Evolutionary conservation across 345 rosid genomes (phyloP), one percentile per base, ranked within the genome.

Genomic region (Acer yangbiense): DNA sequence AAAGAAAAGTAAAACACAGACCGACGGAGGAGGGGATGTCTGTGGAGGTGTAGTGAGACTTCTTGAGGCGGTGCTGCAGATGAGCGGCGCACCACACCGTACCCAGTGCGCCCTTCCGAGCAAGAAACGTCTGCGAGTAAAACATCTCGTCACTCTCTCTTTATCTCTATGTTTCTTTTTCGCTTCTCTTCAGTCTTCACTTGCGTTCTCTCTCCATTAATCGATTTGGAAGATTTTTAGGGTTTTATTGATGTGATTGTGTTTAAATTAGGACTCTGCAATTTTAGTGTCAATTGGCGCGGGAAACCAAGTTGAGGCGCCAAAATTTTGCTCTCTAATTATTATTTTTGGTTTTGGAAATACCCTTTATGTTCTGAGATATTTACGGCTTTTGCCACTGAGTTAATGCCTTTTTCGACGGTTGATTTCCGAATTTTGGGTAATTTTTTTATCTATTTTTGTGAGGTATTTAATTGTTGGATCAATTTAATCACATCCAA

Each of bases 1-100:
- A 35, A 35, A 35, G 39, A 35, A 35, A 35, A 35, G 39, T 35
- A 35, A 35, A 35, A 35, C 6, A 4, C 89, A 5, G 43, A 91
- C 98, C 97, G 27, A 93, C 97, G 8, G 92, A 89, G 71, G 92
- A 50, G 72, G 90, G 76, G 82, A 94, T 90, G 81, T 90, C 85
- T 2, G 94, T 88, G 85, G 96, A 74, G 52, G 89, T 83, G 78
- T 94, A 92, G 65, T 94, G 97, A 77, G 94, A 90, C 77, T 94
- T 94, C 82, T 85, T 89, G 79, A 92, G 93, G 55, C 92, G 88
- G 78, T 90, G 85, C 76, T 94, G 95, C 25, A 90, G 84, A 79
- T 94, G 98, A 71, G 94, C 97, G 32, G 98, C 97, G 77, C 89
- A 88, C 98, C 98, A 94, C 0, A 92, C 97, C 0, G 94, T 90